Conservation (phyloP, 352 stramenopile genomes). For the Phytophthora citricola region DNA sequence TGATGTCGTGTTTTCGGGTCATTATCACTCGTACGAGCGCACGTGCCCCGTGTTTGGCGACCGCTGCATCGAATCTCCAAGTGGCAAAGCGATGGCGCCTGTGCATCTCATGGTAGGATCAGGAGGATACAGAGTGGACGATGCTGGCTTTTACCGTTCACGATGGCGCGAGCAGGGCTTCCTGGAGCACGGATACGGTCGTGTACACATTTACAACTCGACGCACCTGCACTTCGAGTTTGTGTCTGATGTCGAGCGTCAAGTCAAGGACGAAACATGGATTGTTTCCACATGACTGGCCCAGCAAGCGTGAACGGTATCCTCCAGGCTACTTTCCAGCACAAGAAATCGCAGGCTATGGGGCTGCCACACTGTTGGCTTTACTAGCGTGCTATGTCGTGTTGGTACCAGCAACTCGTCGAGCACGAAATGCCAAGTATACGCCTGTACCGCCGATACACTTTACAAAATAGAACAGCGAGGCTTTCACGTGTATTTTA, state of each 20-base stretch:
- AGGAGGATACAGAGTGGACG: constrained; percentile 46
- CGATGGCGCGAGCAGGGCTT: constrained; percentile 43
- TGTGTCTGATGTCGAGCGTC: constrained; percentile 39
- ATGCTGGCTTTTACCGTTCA: constrained; percentile 46
- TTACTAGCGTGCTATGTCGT: constrained; percentile 26
- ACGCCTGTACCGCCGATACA: constrained; percentile 12
- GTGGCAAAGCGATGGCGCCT: constrained; percentile 49
- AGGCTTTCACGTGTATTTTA: neutral
- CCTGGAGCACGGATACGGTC: constrained; percentile 57
- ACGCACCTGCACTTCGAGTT: constrained; percentile 66
- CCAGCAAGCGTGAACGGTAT: constrained; percentile 42
- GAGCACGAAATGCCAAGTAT: constrained; percentile 20
- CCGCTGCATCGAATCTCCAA: constrained; percentile 42
- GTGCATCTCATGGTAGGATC: constrained; percentile 67
- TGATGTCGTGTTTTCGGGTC: constrained; percentile 65
- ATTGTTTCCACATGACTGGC: constrained; percentile 61
- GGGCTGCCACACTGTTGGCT: constrained; percentile 23
- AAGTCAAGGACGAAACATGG: constrained; percentile 49
- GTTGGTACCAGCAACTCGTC: constrained; percentile 35
- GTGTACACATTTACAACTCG: constrained; percentile 66
- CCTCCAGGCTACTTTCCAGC: constrained; percentile 33
- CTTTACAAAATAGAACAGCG: constrained; percentile 26
- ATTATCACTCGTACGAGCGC: constrained; percentile 72
- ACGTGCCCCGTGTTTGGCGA: constrained; percentile 64
- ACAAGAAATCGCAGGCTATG: constrained; percentile 29